Evolutionary conservation across 192 early-diverging fungal species (phyloP).

Genomic region (Backusella australiensis): DNA sequence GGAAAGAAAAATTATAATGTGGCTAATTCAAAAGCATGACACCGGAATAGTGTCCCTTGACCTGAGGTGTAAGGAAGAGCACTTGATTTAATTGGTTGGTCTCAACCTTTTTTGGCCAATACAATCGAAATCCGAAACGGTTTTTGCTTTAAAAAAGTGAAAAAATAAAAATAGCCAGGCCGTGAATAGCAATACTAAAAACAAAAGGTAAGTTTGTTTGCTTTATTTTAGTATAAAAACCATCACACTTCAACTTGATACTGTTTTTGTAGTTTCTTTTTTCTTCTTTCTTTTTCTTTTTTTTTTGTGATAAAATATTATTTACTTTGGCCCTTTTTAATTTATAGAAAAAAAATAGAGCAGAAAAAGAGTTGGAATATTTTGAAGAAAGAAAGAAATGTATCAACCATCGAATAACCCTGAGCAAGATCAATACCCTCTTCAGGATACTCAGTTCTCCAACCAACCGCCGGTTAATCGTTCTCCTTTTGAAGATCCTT

Average conservation of each 20-base stretch:
- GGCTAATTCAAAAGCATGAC: not conserved
- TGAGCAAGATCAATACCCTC: slow-evolving; percentile 36
- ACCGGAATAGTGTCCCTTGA: not conserved
- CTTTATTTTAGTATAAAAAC: not conserved
- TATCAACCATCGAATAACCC: slow-evolving; percentile 14
- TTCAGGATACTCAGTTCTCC: slow-evolving; percentile 34
- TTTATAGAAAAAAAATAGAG: not conserved
- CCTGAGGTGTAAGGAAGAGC: not conserved
- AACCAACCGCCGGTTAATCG: slow-evolving; percentile 18
- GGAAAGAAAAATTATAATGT: not conserved
- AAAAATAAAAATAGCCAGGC: not conserved
- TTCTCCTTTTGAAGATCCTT: slow-evolving; percentile 34
- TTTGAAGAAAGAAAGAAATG: slow-evolving; percentile 9
- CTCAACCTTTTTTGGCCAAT: not conserved
- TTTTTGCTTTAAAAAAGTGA: not conserved
- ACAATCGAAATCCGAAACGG: not conserved
- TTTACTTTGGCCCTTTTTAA: not conserved
- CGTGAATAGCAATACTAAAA: not conserved
- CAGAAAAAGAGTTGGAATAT: not conserved
- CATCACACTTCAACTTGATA: not conserved
- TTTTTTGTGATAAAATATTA: not conserved
- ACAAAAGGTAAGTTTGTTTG: not conserved
- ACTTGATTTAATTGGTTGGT: not conserved
- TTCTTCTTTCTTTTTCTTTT: not conserved
- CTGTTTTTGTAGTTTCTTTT: not conserved